Evolutionary conservation across 306 rosid species (phyloP).

Genomic region (Malus sylvestris): DNA sequence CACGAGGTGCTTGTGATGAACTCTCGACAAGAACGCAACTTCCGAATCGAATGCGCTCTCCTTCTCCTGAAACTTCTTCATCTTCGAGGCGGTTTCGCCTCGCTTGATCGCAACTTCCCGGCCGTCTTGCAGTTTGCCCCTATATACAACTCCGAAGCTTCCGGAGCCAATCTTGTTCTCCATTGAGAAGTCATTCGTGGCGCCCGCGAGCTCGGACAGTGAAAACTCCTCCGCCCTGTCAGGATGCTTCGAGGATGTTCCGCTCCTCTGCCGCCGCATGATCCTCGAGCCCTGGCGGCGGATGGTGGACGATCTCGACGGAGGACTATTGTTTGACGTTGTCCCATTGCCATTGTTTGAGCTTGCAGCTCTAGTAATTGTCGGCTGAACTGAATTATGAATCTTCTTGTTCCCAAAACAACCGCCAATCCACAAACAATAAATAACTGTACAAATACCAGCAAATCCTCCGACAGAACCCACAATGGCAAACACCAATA

Average conservation of each 20-base stretch:
- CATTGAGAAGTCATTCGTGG: constrained; percentile 51
- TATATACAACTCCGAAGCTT: constrained; percentile 86
- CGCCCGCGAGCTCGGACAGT: constrained; percentile 56
- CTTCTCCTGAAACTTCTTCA: constrained; percentile 75
- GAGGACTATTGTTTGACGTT: constrained; percentile 40
- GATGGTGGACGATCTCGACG: constrained; percentile 53
- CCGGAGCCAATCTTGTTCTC: constrained; percentile 80
- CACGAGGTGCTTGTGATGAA: constrained; percentile 87
- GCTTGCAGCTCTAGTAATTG: constrained; percentile 61
- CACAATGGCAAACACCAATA: constrained; percentile 68
- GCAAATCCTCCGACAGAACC: constrained; percentile 76
- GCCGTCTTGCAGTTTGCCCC: constrained; percentile 61
- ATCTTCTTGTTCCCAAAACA: constrained; percentile 85
- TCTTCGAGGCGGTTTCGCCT: constrained; percentile 39
- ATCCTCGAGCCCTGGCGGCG: constrained; percentile 63
- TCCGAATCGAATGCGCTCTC: constrained; percentile 92
- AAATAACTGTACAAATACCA: constrained; percentile 58
- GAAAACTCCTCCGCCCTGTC: constrained; percentile 78
- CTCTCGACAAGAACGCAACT: constrained; percentile 71
- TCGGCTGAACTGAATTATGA: constrained; percentile 87
- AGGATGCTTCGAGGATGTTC: constrained; percentile 77
- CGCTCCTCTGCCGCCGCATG: constrained; percentile 93
- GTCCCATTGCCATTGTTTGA: constrained; percentile 39
- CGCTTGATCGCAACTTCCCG: constrained; percentile 87
- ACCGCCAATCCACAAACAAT: constrained; percentile 70